Evolutionary conservation across 768 basidiomycete genomes (phyloP), one percentile per base, ranked within the genome.

Genomic region (Naematelia aurantialba): DNA sequence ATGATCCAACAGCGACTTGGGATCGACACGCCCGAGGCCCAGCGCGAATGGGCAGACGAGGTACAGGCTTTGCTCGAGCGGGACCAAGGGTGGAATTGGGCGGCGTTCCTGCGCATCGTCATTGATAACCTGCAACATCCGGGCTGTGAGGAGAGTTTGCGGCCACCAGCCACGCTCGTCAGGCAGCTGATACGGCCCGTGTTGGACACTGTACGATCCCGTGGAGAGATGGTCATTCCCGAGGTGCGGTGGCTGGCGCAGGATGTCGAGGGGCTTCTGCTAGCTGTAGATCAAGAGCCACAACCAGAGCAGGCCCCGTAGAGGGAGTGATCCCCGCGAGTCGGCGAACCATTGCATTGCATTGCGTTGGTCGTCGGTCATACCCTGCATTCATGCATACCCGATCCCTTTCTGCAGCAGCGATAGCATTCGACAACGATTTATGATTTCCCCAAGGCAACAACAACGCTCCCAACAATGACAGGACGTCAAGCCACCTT

Each of bases 51-150:
- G 75, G 55, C 66, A 0, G 67, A 72, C 5, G 70, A 75, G 34
- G 74, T 75, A 14, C 75, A 76, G 45, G 61, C 55, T 10, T 42
- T 76, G 1, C 50, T 76, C 19, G 72, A 69, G 58, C 63, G 66
- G 61, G 75, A 76, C 53, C 68, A 72, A 3, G 75, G 75, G 1
- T 76, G 75, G 75, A 60, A 58, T 5, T 71, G 74, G 68, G 56
- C 24, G 8, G 74, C 69, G 2, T 75, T 74, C 59, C 74, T 70
- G 70, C 56, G 66, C 11, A 69, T 59, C 44, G 52, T 76, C 0
- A 14, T 11, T 54, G 46, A 58, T 19, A 76, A 76, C 52, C 8
- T 75, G 2, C 26, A 54, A 12, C 66, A 24, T 2, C 63, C 67
- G 12, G 58, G 61, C n/a, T 56, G 63, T 8, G 11, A 12, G 0